Evolutionary conservation across 2,329 filamentous ascomycete species (phyloP).

Genomic region (Bretziella fagacearum): DNA sequence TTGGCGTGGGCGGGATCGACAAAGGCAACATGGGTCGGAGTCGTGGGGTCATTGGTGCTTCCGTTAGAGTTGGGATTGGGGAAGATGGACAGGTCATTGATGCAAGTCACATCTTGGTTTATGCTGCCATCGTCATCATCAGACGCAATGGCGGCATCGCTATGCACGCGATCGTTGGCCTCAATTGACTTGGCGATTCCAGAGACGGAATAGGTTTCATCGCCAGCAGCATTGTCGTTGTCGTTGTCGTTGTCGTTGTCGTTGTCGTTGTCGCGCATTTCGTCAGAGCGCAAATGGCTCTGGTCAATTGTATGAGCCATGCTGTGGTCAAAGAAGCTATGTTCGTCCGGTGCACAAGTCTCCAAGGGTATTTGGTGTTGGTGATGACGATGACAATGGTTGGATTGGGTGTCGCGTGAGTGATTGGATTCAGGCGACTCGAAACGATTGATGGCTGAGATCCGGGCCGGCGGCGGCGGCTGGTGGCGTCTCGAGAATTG

Average conservation of each 20-base stretch:
- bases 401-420: neutral
- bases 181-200: slow-evolving; percentile 4
- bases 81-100: too few relatives aligned
- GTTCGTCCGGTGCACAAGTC: neutral
- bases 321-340: slow-evolving; percentile 11
- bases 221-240: neutral
- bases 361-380: neutral
- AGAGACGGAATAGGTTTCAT: neutral
- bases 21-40: neutral
- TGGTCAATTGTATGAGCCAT: slow-evolving; percentile 14
- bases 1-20: neutral
- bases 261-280: neutral
- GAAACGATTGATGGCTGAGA: neutral
- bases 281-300: slow-evolving; percentile 5
- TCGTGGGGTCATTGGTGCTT: slow-evolving; percentile 18
- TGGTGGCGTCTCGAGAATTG: neutral
- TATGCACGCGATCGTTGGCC: slow-evolving; percentile 6
- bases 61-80: neutral
- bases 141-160: slow-evolving; percentile 12
- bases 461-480: neutral
- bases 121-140: slow-evolving; percentile 6
- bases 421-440: neutral
- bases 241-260: neutral
- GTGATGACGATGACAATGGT: neutral
- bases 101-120: too few relatives aligned